Evolutionary conservation across 306 rosid genomes (phyloP), one percentile per base, ranked within the genome.

Genomic region (Cucurbita pepo): DNA sequence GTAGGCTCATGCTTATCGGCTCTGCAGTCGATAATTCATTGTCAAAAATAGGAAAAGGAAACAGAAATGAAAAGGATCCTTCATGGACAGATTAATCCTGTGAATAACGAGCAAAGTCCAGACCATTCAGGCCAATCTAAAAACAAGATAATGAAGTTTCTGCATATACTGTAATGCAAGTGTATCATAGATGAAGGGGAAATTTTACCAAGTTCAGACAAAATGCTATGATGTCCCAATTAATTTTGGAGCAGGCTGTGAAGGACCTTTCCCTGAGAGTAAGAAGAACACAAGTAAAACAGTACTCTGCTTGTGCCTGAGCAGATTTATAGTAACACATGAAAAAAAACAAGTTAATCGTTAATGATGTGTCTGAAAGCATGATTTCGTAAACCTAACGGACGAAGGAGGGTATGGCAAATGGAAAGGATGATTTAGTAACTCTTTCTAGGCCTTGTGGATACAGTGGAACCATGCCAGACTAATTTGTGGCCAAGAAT

Each of bases 91-190:
- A 47, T 71, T 54, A 53, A 53, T 54, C 98, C 44, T 90, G 96
- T 30, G 98, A 94, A 78, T 90, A 94, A 14, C 97, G 96, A 44
- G 97, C 98, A 64, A 94, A 94, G 78, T 94, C 96, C 77, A 94
- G 81, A 69, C 98, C 97, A 78, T 86, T 93, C 16, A 97, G 97
- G 70, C 98, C 98, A 77, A 94, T 74, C 97, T 94, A 82, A 74
- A 66, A 75, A 52, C 78, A 40, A 81, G 69, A 54, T 60, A 59
- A n/a, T 77, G 44, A 21, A 21, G 61, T 37, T 18, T 21, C 2
- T 10, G 67, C 75, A 43, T 30, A 71, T 12, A 67, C 5, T 62
- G 15, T 40, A 55, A 22, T 30, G 30, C 66, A 48, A 19, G 19
- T 43, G 41, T 37, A 8, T 56, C 58, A 79, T 64, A 10, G 51